Evolutionary conservation across 352 stramenopile genomes (phyloP).

Genomic region (Pythium myriotylum): DNA sequence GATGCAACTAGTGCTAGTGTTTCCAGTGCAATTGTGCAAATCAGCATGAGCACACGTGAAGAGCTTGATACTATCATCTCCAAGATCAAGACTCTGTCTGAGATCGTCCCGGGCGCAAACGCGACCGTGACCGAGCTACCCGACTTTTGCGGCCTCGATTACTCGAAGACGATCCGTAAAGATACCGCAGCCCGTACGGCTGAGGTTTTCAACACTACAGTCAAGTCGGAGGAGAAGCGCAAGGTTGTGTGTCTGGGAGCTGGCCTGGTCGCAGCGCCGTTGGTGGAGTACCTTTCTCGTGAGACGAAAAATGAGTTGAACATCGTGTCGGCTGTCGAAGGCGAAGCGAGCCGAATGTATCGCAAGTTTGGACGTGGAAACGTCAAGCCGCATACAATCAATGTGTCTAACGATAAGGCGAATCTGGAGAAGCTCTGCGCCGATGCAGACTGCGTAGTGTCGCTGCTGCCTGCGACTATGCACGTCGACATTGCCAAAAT

Average conservation of each 20-base stretch:
- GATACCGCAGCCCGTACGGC: conserved; percentile 44
- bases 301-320: conserved; percentile 70
- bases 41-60: conserved; percentile 73
- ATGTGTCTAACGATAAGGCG: conserved; percentile 69
- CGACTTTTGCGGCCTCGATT: conserved; percentile 77
- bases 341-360: conserved; percentile 70
- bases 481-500: conserved; percentile 88
- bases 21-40: conserved; percentile 79
- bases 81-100: conserved; percentile 85
- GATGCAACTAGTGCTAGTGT: conserved; percentile 41
- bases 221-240: conserved; percentile 67
- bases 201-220: conserved; percentile 28
- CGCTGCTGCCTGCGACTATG: conserved; percentile 93
- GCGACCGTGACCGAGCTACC: conserved; percentile 83
- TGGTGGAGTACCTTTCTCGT: conserved; percentile 87
- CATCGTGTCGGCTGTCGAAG: conserved; percentile 73
- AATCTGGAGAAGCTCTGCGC: conserved; percentile 67
- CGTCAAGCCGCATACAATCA: conserved; percentile 75
- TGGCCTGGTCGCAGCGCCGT: conserved; percentile 79
- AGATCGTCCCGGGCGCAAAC: conserved; percentile 84
- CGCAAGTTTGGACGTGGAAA: conserved; percentile 68
- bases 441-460: conserved; percentile 93
- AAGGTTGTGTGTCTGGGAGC: conserved; percentile 88
- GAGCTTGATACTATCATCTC: conserved; percentile 84
- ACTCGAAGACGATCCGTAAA: conserved; percentile 75